phyloP scores from a whole-genome alignment of 257 asterid species.

The Perilla frutescens region DNA sequence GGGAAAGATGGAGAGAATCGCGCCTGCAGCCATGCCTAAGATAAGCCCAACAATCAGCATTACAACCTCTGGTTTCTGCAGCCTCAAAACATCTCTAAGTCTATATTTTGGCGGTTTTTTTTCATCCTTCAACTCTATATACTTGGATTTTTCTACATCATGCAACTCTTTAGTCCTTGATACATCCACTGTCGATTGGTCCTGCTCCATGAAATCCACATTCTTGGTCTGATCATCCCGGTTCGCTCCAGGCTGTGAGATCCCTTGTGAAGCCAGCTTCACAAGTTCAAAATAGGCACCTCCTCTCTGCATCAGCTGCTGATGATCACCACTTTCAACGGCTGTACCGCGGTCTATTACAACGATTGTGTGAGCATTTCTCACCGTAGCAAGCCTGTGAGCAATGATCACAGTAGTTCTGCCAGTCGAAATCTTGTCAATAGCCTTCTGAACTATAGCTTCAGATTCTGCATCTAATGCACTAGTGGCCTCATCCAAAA shows the following conservation, averaged over 20 bases:
- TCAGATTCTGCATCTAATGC: conserved; percentile 83
- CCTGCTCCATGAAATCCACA: conserved; percentile 35
- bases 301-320: conserved; percentile 60
- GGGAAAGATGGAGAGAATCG: conserved; percentile 84
- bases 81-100: conserved; percentile 60
- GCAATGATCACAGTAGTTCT: conserved; percentile 80
- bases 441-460: conserved; percentile 70
- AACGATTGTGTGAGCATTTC: conserved; percentile 65
- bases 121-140: conserved; percentile 41
- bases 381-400: conserved; percentile 79
- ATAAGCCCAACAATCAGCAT: conserved; percentile 56
- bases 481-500: conserved; percentile 88
- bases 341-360: conserved; percentile 75
- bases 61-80: conserved; percentile 66
- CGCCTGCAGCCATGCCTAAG: conserved; percentile 75
- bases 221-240: conserved; percentile 34
- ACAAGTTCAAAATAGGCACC: conserved; percentile 70
- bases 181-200: conserved; percentile 32
- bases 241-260: conserved; percentile 43
- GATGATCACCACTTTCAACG: conserved; percentile 71
- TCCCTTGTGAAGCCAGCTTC: conserved; percentile 72
- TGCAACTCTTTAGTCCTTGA: conserved; percentile 36
- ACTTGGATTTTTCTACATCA: conserved; percentile 49
- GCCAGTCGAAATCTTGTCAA: conserved; percentile 67
- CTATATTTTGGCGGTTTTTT: conserved; percentile 45